Base-by-base conservation (phyloP, 345 rosid genomes). In the Anacardium occidentale region DNA sequence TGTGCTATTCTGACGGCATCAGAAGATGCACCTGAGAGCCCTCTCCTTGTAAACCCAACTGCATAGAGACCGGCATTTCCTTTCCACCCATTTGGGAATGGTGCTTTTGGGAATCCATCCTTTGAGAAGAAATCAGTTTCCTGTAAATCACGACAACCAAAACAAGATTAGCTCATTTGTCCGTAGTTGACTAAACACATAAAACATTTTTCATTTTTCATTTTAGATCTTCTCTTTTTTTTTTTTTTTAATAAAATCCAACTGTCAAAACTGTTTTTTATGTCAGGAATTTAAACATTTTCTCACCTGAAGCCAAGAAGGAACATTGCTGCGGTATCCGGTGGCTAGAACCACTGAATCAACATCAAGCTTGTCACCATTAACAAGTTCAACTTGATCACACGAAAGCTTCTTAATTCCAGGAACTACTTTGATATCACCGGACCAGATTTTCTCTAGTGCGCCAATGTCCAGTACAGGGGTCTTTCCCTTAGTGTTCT, bases 41-140 rank as follows among this genome's bases (percentile, higher is more conserved):
- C 98, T 89, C 84, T 94, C 87, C 83, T 86, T 20, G 95, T 83
- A 72, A 94, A 92, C 78, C 98, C 98, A 70, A 90, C 95, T 60
- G 98, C 97, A 65, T 92, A 94, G 1, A 94, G 80, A 24, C 97
- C 97, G 0, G 74, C 83, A 14, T 81, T 88, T 44, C 95, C 98
- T 77, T 92, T 94, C 97, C 98, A 92, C 14, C 88, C 90, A 77
- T 86, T 80, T 18, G 94, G 95, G 73, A 83, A 78, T 44, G 86
- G 82, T 10, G 82, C 68, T 64, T 84, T 90, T 18, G 86, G 98
- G 81, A 73, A 87, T 69, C 89, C 97, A 68, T 83, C 89, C 79
- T 84, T 88, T 21, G 93, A 77, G 79, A 94, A 94, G 74, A 92
- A 90, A 64, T 90, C 95, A 71, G 80, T 79, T 69, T 91, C 98